phyloP scores from a whole-genome alignment of 495 filamentous ascomycete species.

The Durotheca rogersii region DNA sequence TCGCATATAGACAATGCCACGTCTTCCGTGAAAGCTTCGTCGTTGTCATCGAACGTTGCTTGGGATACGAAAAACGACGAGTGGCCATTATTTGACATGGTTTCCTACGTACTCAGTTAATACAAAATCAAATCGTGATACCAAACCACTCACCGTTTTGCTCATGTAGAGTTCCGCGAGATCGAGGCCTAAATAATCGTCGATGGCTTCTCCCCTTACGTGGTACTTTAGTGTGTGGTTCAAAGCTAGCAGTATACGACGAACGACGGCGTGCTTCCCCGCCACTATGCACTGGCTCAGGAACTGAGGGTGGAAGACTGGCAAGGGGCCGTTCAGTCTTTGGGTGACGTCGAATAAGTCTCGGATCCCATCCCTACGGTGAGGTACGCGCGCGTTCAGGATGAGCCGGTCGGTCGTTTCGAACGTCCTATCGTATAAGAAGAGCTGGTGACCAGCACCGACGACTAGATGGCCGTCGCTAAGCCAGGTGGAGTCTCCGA shows the following conservation, averaged over 20 bases:
- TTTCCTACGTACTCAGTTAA: slow-evolving; percentile 25
- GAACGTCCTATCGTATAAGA: slow-evolving; percentile 75
- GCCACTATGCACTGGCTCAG: slow-evolving; percentile 83
- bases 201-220: slow-evolving; percentile 77
- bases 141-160: slow-evolving; percentile 8
- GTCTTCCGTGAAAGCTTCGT: slow-evolving; percentile 68
- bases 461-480: slow-evolving; percentile 80
- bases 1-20: slow-evolving; percentile 73
- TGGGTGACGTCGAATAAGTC: slow-evolving; percentile 81
- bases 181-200: slow-evolving; percentile 74
- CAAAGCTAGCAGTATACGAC: slow-evolving; percentile 72
- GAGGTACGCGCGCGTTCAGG: slow-evolving; percentile 62
- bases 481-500: slow-evolving; percentile 91
- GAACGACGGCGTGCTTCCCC: slow-evolving; percentile 73
- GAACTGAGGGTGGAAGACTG: slow-evolving; percentile 92
- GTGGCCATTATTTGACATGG: slow-evolving; percentile 19
- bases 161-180: slow-evolving; percentile 67
- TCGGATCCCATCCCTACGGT: slow-evolving; percentile 43
- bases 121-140: neutral
- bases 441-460: slow-evolving; percentile 90
- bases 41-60: slow-evolving; percentile 52
- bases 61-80: slow-evolving; percentile 29
- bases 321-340: slow-evolving; percentile 80
- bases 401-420: slow-evolving; percentile 64
- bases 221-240: slow-evolving; percentile 78